A percentile compares a stretch with the other conserved stretches of the same genome.
Conservation (phyloP, 306 rosid genomes). For the Mucuna pruriens region DNA sequence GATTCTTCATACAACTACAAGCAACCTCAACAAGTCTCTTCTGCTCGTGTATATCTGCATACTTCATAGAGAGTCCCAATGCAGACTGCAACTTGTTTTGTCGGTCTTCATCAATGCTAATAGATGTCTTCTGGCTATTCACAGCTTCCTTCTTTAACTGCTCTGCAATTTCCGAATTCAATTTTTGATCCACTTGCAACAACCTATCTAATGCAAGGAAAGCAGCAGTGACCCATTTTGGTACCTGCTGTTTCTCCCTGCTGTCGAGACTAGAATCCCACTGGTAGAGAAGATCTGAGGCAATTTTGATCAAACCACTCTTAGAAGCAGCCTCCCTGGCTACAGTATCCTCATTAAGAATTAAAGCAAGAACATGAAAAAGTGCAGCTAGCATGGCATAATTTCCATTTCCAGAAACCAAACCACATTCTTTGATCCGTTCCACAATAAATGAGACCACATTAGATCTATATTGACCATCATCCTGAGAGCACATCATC, state of each 20-base stretch:
- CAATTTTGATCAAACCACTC: conserved; percentile 77
- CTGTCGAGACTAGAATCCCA: conserved; percentile 76
- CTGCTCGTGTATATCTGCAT: conserved; percentile 77
- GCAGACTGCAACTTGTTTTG: conserved; percentile 83
- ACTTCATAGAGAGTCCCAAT: conserved; percentile 68
- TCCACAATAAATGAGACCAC: conserved; percentile 78
- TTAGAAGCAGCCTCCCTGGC: conserved; percentile 84
- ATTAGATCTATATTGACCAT: conserved; percentile 75
- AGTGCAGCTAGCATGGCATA: conserved; percentile 72
- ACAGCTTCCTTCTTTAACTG: conserved; percentile 77
- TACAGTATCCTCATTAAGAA: conserved; percentile 83
- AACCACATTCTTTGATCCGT: conserved; percentile 72
- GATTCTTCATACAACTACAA: conserved; percentile 86
- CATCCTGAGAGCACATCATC: conserved; percentile 91
- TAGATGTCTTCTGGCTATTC: conserved; percentile 60
- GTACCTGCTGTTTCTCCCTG: conserved; percentile 63
- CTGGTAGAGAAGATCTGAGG: conserved; percentile 78
- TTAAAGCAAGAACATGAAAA: conserved; percentile 92
- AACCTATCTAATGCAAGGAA: conserved; percentile 92
- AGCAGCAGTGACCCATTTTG: conserved; percentile 96
- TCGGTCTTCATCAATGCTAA: conserved; percentile 86
- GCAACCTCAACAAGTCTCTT: conserved; percentile 91
- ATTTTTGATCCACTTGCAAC: conserved; percentile 87
- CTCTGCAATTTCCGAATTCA: conserved; percentile 83
- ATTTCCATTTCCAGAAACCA: conserved; percentile 58